Conservation (phyloP, 108 stramenopile species). For the Skeletonema tropicum region DNA sequence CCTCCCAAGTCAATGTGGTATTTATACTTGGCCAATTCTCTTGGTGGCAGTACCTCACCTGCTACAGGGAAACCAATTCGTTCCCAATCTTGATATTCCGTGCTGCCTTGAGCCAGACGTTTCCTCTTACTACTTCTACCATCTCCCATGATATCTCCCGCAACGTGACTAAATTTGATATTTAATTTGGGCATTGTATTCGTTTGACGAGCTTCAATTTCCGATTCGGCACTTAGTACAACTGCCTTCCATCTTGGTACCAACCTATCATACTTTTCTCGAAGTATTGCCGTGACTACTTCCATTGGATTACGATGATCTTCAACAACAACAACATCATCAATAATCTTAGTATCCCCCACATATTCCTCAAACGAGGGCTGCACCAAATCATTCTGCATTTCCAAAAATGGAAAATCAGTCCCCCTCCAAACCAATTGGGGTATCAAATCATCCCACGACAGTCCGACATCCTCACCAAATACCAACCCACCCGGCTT, state of each 20-base stretch:
- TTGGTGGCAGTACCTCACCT: not conserved
- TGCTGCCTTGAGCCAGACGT: not conserved
- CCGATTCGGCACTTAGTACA: not conserved
- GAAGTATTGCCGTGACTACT: not conserved
- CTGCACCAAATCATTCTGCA: not conserved
- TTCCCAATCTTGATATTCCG: not conserved
- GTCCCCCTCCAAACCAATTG: slow-evolving; percentile 9
- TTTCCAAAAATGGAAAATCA: not conserved
- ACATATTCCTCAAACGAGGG: not conserved
- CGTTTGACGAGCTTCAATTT: not conserved
- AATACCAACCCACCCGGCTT: not conserved
- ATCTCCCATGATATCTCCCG: not conserved
- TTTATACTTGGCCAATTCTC: slow-evolving; percentile 10
- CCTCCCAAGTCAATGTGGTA: slow-evolving; percentile 46
- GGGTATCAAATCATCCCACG: slow-evolving; percentile 4
- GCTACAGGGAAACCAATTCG: not conserved
- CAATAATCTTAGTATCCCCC: too few relatives aligned
- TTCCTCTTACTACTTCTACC: not conserved
- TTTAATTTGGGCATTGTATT: slow-evolving; percentile 1
- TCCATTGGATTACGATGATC: not conserved
- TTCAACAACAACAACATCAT: too few relatives aligned
- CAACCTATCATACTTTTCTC: not conserved
- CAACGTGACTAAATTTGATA: slow-evolving; percentile 2
- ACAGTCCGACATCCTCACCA: not conserved
- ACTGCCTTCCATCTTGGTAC: slow-evolving; percentile 19